Conservation (phyloP, 2,329 filamentous ascomycete genomes). For the Pseudocercospora pini-densiflorae region DNA sequence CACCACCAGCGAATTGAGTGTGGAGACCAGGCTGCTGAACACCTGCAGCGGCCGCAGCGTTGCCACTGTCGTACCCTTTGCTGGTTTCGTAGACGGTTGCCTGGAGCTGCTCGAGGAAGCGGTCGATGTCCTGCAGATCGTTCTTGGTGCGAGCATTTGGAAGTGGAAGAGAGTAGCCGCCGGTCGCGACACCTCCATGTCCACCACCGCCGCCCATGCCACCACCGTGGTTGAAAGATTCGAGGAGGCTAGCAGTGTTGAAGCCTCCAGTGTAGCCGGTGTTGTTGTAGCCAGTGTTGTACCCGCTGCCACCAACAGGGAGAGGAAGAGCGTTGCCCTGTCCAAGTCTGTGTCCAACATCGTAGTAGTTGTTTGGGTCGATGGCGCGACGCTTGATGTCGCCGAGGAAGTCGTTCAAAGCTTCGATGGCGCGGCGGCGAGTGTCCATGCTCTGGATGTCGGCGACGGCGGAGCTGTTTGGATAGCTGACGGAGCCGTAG, state of each 20-base stretch:
- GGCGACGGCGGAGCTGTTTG: slow-evolving; percentile 42
- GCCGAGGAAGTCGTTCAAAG: slow-evolving; percentile 91
- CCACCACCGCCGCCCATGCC: slow-evolving; percentile 53
- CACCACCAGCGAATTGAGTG: slow-evolving; percentile 50
- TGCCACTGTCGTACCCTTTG: slow-evolving; percentile 75
- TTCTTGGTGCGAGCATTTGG: slow-evolving; percentile 93
- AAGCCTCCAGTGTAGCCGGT: slow-evolving; percentile 33
- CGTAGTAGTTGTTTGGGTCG: slow-evolving; percentile 85
- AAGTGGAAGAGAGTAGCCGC: slow-evolving; percentile 82
- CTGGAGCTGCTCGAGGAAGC: slow-evolving; percentile 94
- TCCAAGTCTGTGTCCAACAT: slow-evolving; percentile 81
- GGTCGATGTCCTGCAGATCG: slow-evolving; percentile 91
- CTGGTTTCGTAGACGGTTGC: slow-evolving; percentile 94
- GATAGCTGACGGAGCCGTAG: slow-evolving; percentile 53
- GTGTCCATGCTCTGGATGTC: slow-evolving; percentile 61
- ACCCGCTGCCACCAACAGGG: slow-evolving; percentile 42
- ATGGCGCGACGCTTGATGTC: slow-evolving; percentile 90
- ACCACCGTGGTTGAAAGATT: slow-evolving; percentile 39
- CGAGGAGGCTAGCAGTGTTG: slow-evolving; percentile 40
- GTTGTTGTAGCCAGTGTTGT: slow-evolving; percentile 45
- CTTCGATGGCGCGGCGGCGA: slow-evolving; percentile 80
- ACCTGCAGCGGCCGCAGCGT: slow-evolving; percentile 74
- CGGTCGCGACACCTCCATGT: slow-evolving; percentile 65
- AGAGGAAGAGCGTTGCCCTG: slow-evolving; percentile 66
- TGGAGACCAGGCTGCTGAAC: slow-evolving; percentile 75